Percentiles rank a stretch among this genome's conserved stretches.
Evolutionary conservation across 2,329 filamentous ascomycete genomes (phyloP).

Genomic region (Scedosporium dehoogii): DNA sequence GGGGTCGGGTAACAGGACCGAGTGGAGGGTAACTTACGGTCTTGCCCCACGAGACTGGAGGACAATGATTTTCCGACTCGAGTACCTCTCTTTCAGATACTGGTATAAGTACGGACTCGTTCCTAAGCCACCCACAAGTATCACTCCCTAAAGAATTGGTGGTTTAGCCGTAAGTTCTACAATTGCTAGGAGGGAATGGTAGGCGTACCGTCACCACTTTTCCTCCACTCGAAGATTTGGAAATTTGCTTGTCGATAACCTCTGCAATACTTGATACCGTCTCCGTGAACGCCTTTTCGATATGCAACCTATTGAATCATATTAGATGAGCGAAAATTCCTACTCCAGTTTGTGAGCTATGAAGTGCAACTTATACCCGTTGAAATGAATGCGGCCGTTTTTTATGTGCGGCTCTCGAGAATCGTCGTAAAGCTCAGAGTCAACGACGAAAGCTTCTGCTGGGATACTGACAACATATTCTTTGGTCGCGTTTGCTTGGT

Average conservation of each 20-base stretch:
- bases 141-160: constrained; percentile 20
- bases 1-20: too few species aligned
- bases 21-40: constrained; percentile 25
- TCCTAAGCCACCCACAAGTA: constrained; percentile 30
- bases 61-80: constrained; percentile 10
- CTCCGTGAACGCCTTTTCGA: constrained; percentile 10
- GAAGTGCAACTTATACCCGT: not conserved
- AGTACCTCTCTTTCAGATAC: constrained; percentile 11
- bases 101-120: constrained; percentile 18
- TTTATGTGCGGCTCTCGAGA: not conserved
- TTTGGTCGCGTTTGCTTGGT: not conserved
- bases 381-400: not conserved
- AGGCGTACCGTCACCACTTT: constrained; percentile 10
- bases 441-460: not conserved
- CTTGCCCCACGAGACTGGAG: constrained; percentile 19
- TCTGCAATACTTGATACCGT: constrained; percentile 14
- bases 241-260: constrained; percentile 13
- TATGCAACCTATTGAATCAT: not conserved
- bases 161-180: too few species aligned
- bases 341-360: too few species aligned
- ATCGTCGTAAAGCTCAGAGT: not conserved
- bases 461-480: not conserved
- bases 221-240: constrained; percentile 15
- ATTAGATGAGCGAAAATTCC: not conserved
- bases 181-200: too few species aligned